Evolutionary conservation across 1,284 basidiomycete genomes (phyloP).

Genomic region (Naganishia cerealis): DNA sequence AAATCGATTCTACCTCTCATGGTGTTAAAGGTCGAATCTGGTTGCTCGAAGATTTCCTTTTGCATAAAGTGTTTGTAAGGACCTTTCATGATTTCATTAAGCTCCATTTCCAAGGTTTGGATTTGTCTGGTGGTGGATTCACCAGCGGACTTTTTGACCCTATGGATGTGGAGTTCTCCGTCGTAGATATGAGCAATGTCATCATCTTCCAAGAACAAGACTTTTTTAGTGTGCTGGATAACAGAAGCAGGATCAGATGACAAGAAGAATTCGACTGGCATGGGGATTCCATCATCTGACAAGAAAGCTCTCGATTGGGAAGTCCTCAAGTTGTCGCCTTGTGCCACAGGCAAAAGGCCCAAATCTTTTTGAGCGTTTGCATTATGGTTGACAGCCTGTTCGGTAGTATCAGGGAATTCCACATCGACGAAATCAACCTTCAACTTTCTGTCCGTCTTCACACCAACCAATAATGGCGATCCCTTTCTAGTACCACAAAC

Average conservation of each 20-base stretch:
- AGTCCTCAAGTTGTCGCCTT: constrained; percentile 55
- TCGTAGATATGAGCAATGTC: constrained; percentile 97
- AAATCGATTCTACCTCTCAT: constrained; percentile 99
- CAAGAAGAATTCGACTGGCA: constrained; percentile 99
- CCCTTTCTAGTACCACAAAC: constrained; percentile 94
- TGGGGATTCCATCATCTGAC: constrained; percentile 95
- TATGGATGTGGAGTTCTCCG: constrained; percentile 97
- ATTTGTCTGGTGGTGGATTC: constrained; percentile 83
- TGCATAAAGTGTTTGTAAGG: constrained; percentile 99
- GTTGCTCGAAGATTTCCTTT: constrained; percentile 99
- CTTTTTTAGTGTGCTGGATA: constrained; percentile 98
- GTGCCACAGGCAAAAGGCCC: constrained; percentile 73
- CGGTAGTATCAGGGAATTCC: constrained; percentile 67
- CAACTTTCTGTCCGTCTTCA: constrained; percentile 99
- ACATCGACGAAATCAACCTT: constrained; percentile 99
- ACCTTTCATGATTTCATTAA: constrained; percentile 99
- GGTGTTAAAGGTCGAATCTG: constrained; percentile 99
- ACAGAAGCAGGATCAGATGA: constrained; percentile 96
- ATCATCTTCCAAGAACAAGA: constrained; percentile 97
- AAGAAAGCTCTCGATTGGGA: constrained; percentile 98
- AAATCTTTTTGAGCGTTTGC: too few relatives aligned
- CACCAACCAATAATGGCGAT: constrained; percentile 93
- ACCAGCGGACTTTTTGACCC: constrained; percentile 84
- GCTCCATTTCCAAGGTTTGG: constrained; percentile 97
- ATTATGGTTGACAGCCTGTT: too few relatives aligned